Evolutionary conservation across 306 rosid species (phyloP), one percentile per base, ranked within the genome.

Genomic region (Rosa chinensis): DNA sequence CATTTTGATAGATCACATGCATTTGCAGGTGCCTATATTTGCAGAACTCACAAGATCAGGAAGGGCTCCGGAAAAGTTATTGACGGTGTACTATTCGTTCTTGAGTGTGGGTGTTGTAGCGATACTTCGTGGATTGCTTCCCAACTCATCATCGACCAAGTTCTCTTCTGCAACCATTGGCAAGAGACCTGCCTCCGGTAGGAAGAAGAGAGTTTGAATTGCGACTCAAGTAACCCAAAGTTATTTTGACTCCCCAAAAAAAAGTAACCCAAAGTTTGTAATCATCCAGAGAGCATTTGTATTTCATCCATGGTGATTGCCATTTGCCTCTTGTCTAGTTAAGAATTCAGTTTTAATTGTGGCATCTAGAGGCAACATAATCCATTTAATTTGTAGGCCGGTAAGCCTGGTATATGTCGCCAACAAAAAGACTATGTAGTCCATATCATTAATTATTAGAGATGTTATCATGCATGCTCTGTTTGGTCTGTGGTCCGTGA

Each of bases 11-110:
- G 2, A 11, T 28, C 20, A n/a, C 21, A 3, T 52, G 20, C 23
- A 35, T 20, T 55, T 32, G 39, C 79, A 75, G 71, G 79, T 75
- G 21, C 79, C 79, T 28, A 75, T 75, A 75, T 75, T 75, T 75
- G 79, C 47, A 32, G 79, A 75, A 18, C 52, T 75, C 45, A 75
- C 35, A 3, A 23, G 45, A n/a, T 75, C 79, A 28, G 79, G 79
- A 28, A 75, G 79, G 32, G 79, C 79, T 18, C 25, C 61, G 12
- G 70, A 75, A 25, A 75, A 25, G n/a, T 52, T 75, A 18, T 64
- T 75, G 79, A 75, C 61, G 11, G 37, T 75, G 79, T 61, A 75
- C 71, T 61, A 61, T 62, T 9, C 44, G 45, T 75, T 61, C 79
- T 62, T 75, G 59, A 75, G 79, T 75, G 32, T 75, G 35, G 79